A percentile compares a stretch with the other conserved stretches of the same genome.
These are phyloP conservation scores for Leccinum fallax DNA, from an alignment of 1,284 basidiomycete species.

Conservation along the genomic window DNA sequence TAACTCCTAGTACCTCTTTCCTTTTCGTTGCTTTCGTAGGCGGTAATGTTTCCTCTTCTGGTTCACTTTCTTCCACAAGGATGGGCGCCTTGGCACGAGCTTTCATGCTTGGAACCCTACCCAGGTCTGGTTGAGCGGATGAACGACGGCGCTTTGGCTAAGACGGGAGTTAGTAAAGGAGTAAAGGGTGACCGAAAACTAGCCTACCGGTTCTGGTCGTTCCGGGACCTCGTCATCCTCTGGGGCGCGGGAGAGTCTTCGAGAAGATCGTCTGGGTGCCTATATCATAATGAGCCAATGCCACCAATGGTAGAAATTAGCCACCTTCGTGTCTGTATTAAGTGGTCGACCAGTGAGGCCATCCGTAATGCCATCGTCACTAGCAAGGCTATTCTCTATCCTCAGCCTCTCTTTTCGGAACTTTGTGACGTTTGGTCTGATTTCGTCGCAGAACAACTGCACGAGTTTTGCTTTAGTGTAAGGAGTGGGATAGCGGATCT, in stretches of 20 bases:
- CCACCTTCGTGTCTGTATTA: slow-evolving; percentile 49
- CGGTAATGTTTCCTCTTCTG: slow-evolving; percentile 59
- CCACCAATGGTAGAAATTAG: slow-evolving; percentile 4
- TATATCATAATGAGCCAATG: slow-evolving; percentile 18
- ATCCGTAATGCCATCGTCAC: slow-evolving; percentile 79
- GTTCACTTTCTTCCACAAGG: slow-evolving; percentile 76
- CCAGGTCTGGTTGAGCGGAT: slow-evolving; percentile 70
- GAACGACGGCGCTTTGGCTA: slow-evolving; percentile 64
- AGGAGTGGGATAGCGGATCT: slow-evolving; percentile 73
- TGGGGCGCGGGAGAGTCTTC: slow-evolving; percentile 51
- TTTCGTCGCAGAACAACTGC: slow-evolving; percentile 75
- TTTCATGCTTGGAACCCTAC: slow-evolving; percentile 48
- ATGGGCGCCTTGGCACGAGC: slow-evolving; percentile 43
- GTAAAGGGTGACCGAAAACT: neutral
- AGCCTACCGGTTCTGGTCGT: slow-evolving; percentile 53
- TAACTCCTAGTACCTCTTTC: slow-evolving; percentile 50
- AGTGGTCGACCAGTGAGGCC: slow-evolving; percentile 72
- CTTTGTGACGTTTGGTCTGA: slow-evolving; percentile 63
- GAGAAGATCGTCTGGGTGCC: slow-evolving; percentile 42
- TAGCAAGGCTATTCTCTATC: slow-evolving; percentile 68
- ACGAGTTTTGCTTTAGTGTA: slow-evolving; percentile 89
- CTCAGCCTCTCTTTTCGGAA: slow-evolving; percentile 68
- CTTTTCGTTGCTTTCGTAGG: slow-evolving; percentile 61
- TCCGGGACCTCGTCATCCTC: slow-evolving; percentile 42
- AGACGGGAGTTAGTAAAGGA: slow-evolving; percentile 15